Conservation (phyloP, 805 yeast genomes). For the Ascoidea rubescens region DNA sequence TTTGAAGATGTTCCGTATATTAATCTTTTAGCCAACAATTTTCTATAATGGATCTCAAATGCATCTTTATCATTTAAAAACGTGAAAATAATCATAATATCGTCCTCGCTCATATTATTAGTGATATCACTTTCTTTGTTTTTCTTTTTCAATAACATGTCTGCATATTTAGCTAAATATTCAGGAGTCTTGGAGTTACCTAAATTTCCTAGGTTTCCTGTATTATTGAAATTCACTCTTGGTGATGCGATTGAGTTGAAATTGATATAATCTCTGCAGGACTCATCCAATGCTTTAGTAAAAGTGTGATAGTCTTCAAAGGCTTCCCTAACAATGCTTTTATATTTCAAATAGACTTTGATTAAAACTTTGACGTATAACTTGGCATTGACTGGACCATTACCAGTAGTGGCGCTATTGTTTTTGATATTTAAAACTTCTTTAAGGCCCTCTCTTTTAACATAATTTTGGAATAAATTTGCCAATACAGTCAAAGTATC, state of each 20-base stretch:
- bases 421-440: constrained; percentile 45
- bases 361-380: constrained; percentile 68
- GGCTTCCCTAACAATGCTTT: constrained; percentile 45
- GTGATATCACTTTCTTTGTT: constrained; percentile 51
- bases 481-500: constrained; percentile 70
- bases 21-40: constrained; percentile 77
- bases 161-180: constrained; percentile 78
- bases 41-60: constrained; percentile 84
- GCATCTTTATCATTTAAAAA: constrained; percentile 90
- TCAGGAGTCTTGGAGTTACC: constrained; percentile 76
- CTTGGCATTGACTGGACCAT: constrained; percentile 19
- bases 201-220: too few relatives aligned
- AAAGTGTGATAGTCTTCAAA: constrained; percentile 66
- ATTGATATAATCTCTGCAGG: constrained; percentile 78
- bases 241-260: constrained; percentile 68
- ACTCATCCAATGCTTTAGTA: constrained; percentile 78
- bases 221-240: constrained; percentile 26
- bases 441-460: constrained; percentile 47
- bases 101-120: constrained; percentile 68
- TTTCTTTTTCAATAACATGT: constrained; percentile 65
- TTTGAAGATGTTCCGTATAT: constrained; percentile 78
- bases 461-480: constrained; percentile 54
- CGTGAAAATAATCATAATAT: constrained; percentile 75
- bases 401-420: constrained; percentile 13
- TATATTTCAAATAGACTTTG: constrained; percentile 53